Conservation (phyloP, 2,329 filamentous ascomycete species). For the Aspergillus sp. region DNA sequence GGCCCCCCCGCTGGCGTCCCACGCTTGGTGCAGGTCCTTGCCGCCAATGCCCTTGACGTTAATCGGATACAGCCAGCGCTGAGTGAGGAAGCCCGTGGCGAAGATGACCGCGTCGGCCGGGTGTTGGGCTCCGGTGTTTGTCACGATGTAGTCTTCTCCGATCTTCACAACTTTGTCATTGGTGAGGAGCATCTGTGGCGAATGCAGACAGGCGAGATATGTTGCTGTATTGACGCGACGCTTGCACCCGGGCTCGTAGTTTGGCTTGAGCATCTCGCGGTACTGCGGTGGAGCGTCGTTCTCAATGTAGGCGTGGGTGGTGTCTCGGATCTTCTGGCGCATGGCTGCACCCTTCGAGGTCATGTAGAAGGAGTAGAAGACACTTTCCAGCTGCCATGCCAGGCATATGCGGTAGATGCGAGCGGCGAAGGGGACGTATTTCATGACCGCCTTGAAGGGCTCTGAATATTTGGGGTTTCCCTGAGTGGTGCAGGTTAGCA, state of each 20-base stretch:
- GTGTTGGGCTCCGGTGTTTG: background rate
- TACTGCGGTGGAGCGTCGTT: background rate
- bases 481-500: background rate
- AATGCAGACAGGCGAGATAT: background rate
- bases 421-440: background rate
- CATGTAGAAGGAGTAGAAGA: background rate
- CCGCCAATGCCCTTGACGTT: conserved; percentile 26
- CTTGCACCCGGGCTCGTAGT: background rate
- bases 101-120: conserved; percentile 32
- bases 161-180: conserved; percentile 13
- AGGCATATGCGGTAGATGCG: background rate
- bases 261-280: background rate
- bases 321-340: background rate
- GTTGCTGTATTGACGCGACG: background rate
- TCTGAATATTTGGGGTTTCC: background rate
- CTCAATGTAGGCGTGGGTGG: background rate
- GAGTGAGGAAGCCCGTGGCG: conserved; percentile 36
- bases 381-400: background rate
- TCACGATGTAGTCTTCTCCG: conserved; percentile 11
- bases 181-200: background rate
- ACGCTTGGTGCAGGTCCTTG: conserved; percentile 20
- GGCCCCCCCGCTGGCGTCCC: conserved; percentile 26
- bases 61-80: conserved; percentile 35
- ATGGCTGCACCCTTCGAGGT: background rate
- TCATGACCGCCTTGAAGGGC: background rate